These are phyloP conservation scores for Boletus coccyginus DNA, from an alignment of 768 basidiomycete species.

Conservation along the genomic window DNA sequence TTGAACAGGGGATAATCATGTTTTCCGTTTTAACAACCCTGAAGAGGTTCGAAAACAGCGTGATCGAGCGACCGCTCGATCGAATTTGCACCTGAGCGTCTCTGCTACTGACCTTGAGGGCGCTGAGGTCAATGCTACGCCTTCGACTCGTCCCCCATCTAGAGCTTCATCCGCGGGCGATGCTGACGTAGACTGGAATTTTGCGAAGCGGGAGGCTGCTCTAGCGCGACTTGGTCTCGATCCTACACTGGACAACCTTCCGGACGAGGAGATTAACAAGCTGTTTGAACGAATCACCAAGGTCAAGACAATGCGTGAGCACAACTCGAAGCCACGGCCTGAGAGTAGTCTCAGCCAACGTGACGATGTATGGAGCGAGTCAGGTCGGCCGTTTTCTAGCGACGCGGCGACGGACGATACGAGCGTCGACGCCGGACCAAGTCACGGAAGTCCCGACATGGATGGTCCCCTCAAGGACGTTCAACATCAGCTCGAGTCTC, in stretches of 20 bases:
- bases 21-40: constrained; percentile 96
- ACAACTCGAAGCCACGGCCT: constrained; percentile 75
- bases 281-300: constrained; percentile 93
- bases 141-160: constrained; percentile 73
- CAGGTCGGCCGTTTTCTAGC: constrained; percentile 74
- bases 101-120: constrained; percentile 67
- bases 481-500: constrained; percentile 72
- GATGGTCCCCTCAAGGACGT: constrained; percentile 65
- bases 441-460: constrained; percentile 61
- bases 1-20: constrained; percentile 85
- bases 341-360: constrained; percentile 86
- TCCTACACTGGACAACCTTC: constrained; percentile 87
- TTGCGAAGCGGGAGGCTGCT: constrained; percentile 92
- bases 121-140: constrained; percentile 37
- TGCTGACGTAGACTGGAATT: constrained; percentile 93
- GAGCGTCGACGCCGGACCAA: constrained; percentile 66
- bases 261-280: constrained; percentile 92
- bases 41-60: constrained; percentile 92
- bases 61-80: constrained; percentile 74
- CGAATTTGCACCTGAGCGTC: constrained; percentile 62
- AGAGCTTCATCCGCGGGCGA: constrained; percentile 65
- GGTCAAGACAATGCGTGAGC: constrained; percentile 84
- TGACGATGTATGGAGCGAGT: constrained; percentile 89
- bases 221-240: constrained; percentile 83
- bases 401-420: constrained; percentile 87